Evolutionary conservation across 2,329 filamentous ascomycete genomes (phyloP), one percentile per base, ranked within the genome.

Genomic region (Plenodomus biglobosus): DNA sequence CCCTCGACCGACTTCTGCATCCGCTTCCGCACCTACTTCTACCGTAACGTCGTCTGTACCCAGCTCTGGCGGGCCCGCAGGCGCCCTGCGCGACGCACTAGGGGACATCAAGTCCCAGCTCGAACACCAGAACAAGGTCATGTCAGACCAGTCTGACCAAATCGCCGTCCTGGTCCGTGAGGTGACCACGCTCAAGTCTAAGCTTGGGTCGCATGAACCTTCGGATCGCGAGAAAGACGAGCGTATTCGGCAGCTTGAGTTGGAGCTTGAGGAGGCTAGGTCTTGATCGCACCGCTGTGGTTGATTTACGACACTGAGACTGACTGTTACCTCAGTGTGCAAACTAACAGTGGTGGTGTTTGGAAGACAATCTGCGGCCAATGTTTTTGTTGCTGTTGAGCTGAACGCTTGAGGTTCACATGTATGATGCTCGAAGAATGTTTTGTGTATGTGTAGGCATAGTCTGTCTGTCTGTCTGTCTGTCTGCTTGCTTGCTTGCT

Each of bases 21-120:
- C 73, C 5, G 65, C 22, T n/a, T n/a, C n/a, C n/a, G n/a, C n/a
- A n/a, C n/a, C n/a, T n/a, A 24, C 76, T 17, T 62, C 73, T 8
- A 59, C 73, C 30, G 65, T 70, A 19, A 64, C 77, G 2, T 48
- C 77, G 2, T 48, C 62, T 3, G 45, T 62, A n/a, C 68, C 74
- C 15, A 66, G 65, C 24, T 73, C 76, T 27, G 70, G 74, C 22
- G 67, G 70, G 13, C 76, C 77, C 1, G 75, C 79, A 2, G 79
- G 79, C 35, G 75, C 76, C 7, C 77, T 90, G 11, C 84, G 86
- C 62, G 77, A 83, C 22, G 84, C 86, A 5, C 80, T 96, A 37
- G 78, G 82, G 32, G 82, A 92, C 63, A 94, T 95, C 74, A 92
- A 89, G 74, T 76, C 81, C 46, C 76, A 94, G 60, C 78, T 96